Conservation (phyloP, 331 rosid species). For the Malus hybrid region DNA sequence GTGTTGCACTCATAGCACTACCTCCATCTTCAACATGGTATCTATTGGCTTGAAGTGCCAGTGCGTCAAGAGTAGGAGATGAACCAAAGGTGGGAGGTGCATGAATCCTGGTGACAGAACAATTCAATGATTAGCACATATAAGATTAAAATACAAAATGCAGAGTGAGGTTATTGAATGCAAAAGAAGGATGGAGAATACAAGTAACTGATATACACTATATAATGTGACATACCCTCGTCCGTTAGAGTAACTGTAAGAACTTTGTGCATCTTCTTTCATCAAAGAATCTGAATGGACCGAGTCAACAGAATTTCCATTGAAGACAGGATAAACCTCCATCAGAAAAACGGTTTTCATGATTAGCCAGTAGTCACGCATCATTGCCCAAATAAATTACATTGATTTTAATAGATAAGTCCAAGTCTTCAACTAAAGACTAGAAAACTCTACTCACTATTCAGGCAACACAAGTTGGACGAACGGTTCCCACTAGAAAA, state of each 20-base stretch:
- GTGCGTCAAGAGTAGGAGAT: slow-evolving; percentile 72
- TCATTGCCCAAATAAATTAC: neutral
- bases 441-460: neutral
- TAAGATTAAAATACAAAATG: slow-evolving; percentile 6
- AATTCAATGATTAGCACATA: slow-evolving; percentile 14
- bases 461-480: neutral
- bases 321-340: slow-evolving; percentile 72
- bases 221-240: slow-evolving; percentile 58
- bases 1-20: slow-evolving; percentile 46
- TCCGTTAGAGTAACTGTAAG: slow-evolving; percentile 45
- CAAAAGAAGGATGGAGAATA: slow-evolving; percentile 11
- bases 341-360: slow-evolving; percentile 13
- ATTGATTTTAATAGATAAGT: neutral
- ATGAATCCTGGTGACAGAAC: slow-evolving; percentile 54
- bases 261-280: slow-evolving; percentile 95
- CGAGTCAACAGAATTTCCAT: slow-evolving; percentile 43
- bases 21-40: slow-evolving; percentile 52
- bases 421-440: neutral
- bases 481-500: neutral
- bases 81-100: slow-evolving; percentile 97
- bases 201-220: neutral
- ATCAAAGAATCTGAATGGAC: slow-evolving; percentile 62
- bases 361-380: neutral
- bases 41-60: slow-evolving; percentile 51
- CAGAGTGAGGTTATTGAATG: neutral